phyloP scores from a whole-genome alignment of 1,284 basidiomycete species.

The Puccinia horiana region DNA sequence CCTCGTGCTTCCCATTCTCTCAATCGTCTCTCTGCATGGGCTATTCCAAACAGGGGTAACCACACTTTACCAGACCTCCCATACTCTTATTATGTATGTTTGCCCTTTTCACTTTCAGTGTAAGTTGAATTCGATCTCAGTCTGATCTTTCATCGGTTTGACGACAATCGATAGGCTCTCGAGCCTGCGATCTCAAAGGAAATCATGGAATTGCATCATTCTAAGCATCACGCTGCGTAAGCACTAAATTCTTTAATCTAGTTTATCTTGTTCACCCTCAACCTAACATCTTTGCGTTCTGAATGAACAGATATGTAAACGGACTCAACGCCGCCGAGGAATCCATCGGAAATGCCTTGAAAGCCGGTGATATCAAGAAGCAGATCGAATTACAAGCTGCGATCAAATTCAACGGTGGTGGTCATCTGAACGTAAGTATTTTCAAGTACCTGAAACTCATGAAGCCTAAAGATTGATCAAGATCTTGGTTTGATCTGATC shows the following conservation, averaged over 20 bases:
- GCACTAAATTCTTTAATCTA: neutral
- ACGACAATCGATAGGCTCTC: conserved; percentile 61
- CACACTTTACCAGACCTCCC: conserved; percentile 83
- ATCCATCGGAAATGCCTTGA: conserved; percentile 68
- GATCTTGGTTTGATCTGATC: conserved; percentile 66
- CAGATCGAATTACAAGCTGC: conserved; percentile 81
- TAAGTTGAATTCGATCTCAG: neutral
- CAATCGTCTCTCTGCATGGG: conserved; percentile 6
- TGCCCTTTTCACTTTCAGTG: neutral
- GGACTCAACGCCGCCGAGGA: conserved; percentile 72
- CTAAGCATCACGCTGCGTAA: conserved; percentile 79
- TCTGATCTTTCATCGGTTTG: neutral
- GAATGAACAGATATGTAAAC: conserved; percentile 39
- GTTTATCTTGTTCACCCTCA: neutral
- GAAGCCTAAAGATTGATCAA: neutral
- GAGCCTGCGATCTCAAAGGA: conserved; percentile 79
- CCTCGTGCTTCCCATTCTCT: neutral
- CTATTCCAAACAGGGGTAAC: conserved; percentile 39
- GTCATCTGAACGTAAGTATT: conserved; percentile 60
- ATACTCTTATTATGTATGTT: conserved; percentile 73
- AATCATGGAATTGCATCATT: conserved; percentile 86
- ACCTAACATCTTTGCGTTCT: neutral
- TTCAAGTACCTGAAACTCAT: neutral
- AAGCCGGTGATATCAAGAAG: conserved; percentile 70
- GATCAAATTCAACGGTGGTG: conserved; percentile 88